Evolutionary conservation across 139 green algal genomes (phyloP), one percentile per base, ranked within the genome.

Genomic region (Chlorella vulgaris): DNA sequence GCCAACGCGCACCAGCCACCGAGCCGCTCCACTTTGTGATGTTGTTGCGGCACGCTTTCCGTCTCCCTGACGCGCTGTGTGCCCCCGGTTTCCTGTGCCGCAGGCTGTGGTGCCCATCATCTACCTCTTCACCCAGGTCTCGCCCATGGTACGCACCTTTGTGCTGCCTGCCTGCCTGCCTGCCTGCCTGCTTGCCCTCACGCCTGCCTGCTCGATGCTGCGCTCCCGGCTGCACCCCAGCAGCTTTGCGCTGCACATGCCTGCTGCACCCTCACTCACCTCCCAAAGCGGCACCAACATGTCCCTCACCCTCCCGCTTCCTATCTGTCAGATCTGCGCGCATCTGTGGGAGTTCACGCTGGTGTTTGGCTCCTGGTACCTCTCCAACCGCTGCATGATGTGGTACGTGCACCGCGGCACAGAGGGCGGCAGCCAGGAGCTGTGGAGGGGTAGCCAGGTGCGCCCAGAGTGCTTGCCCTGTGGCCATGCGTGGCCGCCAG

Each of bases 391-490:
- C 10, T 6, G 82, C 7, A 58, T 80, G n/a, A 67, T 83, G 78
- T n/a, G 15, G 29, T 33, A 35, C 8, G 38, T 82, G 40, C 78
- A 82, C 55, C n/a, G 40, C 28, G 66, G 42, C n/a, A 67, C 61
- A 0, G 76, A 82, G 38, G 60, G 76, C 26, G 76, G 76, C 35
- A 21, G 22, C 2, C 76, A 76, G 36, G 76, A 82, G 68, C 61
- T 82, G 35, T 82, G 76, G 76, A 36, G 76, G 4, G 76, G 76
- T 35, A 36, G 29, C 35, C 76, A 82, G 68, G 70, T 42, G 65
- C 47, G 36, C 21, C 18, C 62, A 2, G 29, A n/a, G n/a, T n/a
- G n/a, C n/a, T n/a, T n/a, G 53, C 8, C 4, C 3, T 76, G 69
- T 5, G 42, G 7, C 24, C 31, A 2, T 3, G 66, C 18, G 7